phyloP scores from a whole-genome alignment of 169 alveolate species.

The Babesia gibsoni region DNA sequence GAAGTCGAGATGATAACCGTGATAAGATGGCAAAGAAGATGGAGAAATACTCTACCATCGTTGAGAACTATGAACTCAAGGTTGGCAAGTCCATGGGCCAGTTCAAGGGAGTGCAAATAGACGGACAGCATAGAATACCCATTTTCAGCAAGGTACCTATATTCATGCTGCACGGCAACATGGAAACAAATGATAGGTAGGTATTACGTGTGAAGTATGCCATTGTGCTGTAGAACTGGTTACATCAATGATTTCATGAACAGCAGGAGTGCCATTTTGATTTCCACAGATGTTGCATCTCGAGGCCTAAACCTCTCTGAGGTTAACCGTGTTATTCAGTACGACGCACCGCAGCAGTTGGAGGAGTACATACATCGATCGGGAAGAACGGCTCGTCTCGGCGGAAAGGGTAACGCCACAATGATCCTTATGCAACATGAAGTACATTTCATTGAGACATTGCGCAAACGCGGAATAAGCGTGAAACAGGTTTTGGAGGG shows the following conservation, averaged over 20 bases:
- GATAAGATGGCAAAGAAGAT: constrained; percentile 19
- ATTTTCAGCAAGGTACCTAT: constrained; percentile 51
- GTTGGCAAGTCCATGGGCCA: neutral
- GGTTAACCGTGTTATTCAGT: constrained; percentile 87
- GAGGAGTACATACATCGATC: constrained; percentile 93
- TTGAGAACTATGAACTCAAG: constrained; percentile 1
- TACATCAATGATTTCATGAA: constrained; percentile 63
- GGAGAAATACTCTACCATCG: constrained; percentile 5
- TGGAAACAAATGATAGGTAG: constrained; percentile 65
- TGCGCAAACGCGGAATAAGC: constrained; percentile 40
- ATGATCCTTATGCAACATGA: constrained; percentile 63
- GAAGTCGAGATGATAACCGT: neutral
- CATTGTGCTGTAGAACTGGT: constrained; percentile 35
- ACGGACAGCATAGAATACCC: constrained; percentile 35
- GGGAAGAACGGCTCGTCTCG: constrained; percentile 92
- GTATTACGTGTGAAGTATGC: neutral
- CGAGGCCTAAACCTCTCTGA: constrained; percentile 91
- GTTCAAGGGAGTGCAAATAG: constrained; percentile 16
- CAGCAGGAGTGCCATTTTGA: constrained; percentile 64
- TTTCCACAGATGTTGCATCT: constrained; percentile 93
- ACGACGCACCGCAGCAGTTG: constrained; percentile 89
- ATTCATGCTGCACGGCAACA: constrained; percentile 68
- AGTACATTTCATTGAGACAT: constrained; percentile 24
- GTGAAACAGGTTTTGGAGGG: constrained; percentile 47
- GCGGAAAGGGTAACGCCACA: constrained; percentile 69